These are phyloP conservation scores for Pseudogymnoascus verrucosus DNA, from an alignment of 2,329 filamentous ascomycete species.

Conservation along the genomic window DNA sequence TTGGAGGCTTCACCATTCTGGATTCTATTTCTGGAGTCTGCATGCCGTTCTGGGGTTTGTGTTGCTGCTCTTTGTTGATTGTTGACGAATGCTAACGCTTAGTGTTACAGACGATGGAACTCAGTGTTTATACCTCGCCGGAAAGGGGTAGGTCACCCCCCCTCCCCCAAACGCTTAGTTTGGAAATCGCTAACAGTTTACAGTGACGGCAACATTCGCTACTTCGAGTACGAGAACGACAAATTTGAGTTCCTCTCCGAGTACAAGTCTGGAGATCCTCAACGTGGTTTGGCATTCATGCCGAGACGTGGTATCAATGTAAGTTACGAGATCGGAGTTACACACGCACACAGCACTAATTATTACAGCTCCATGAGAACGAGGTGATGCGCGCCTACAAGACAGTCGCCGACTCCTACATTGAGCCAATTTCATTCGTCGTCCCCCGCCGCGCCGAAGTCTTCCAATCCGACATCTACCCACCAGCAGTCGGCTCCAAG, in stretches of 20 bases:
- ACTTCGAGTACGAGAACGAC: constrained; percentile 97
- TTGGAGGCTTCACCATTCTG: constrained; percentile 81
- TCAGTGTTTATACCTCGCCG: constrained; percentile 89
- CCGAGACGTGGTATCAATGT: constrained; percentile 92
- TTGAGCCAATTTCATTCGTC: constrained; percentile 96
- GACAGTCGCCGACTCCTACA: constrained; percentile 88
- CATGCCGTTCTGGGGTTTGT: constrained; percentile 93
- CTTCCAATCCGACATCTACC: constrained; percentile 96
- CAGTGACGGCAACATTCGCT: constrained; percentile 96
- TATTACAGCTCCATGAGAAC: constrained; percentile 72
- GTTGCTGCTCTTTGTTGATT: neutral
- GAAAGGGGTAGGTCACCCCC: constrained; percentile 68
- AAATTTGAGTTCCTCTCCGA: constrained; percentile 97
- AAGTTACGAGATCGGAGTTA: constrained; percentile 24
- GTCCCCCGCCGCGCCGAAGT: constrained; percentile 88
- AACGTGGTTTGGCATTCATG: constrained; percentile 88
- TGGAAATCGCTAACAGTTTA: constrained; percentile 12
- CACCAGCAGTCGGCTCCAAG: constrained; percentile 72
- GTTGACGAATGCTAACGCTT: constrained; percentile 21
- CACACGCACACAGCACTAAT: constrained; percentile 16
- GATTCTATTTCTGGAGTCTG: constrained; percentile 96
- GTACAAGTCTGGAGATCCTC: constrained; percentile 93
- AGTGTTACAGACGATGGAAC: constrained; percentile 65
- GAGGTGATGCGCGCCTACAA: constrained; percentile 95
- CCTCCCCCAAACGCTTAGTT: neutral